Evolutionary conservation across 2,329 filamentous ascomycete genomes (phyloP).

Genomic region (Lanzia echinophila): DNA sequence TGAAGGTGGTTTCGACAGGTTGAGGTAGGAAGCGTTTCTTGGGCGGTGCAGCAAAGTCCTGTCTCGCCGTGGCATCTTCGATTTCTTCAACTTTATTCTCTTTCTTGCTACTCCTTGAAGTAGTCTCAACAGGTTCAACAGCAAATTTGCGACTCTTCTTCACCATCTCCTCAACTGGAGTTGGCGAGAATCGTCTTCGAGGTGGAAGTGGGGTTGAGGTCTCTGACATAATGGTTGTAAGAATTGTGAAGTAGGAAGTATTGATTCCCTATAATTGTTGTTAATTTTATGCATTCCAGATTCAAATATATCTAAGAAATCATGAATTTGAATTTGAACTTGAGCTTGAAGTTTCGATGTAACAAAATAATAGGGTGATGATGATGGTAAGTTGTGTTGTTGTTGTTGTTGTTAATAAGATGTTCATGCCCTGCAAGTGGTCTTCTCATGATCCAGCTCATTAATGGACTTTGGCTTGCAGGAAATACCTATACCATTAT

Average conservation of each 20-base stretch:
- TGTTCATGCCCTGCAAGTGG: no score
- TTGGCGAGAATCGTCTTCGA: slow-evolving; percentile 27
- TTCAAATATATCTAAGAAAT: background rate
- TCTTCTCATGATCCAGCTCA: no score
- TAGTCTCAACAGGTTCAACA: slow-evolving; percentile 38
- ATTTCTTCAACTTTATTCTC: slow-evolving; percentile 15
- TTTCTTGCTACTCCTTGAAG: slow-evolving; percentile 34
- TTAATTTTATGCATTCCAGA: slow-evolving; percentile 12
- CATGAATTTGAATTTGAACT: background rate
- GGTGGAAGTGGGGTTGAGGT: slow-evolving; percentile 25
- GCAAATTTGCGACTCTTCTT: slow-evolving; percentile 34
- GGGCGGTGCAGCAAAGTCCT: slow-evolving; percentile 30
- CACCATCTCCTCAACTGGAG: slow-evolving; percentile 31
- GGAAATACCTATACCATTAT: no score
- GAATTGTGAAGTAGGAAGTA: slow-evolving; percentile 3
- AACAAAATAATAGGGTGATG: background rate
- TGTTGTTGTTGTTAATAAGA: no score
- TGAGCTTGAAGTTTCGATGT: background rate
- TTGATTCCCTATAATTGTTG: slow-evolving; percentile 6
- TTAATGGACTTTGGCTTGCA: no score
- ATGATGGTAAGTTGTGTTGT: no score
- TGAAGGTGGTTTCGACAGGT: slow-evolving; percentile 65
- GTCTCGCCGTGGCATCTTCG: slow-evolving; percentile 23
- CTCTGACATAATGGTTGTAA: slow-evolving; percentile 21
- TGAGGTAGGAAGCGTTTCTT: slow-evolving; percentile 59